phyloP scores from a whole-genome alignment of 2,329 filamentous ascomycete species.

The Aspergillus bombycis region DNA sequence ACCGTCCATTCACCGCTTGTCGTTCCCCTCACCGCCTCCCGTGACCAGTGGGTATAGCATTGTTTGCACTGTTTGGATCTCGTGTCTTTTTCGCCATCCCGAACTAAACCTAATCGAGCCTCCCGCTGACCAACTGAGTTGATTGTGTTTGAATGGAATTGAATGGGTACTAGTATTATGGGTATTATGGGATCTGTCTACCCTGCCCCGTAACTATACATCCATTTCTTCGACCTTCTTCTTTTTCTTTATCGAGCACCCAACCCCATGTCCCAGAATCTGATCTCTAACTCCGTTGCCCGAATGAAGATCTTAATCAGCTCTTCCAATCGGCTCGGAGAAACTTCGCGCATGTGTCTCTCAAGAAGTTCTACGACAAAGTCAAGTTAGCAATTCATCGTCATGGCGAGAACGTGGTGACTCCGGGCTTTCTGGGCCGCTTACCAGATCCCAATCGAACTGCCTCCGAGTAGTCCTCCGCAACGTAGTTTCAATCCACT shows the following conservation, averaged over 20 bases:
- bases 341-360: slow-evolving; percentile 71
- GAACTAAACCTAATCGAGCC: background rate
- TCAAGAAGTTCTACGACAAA: slow-evolving; percentile 68
- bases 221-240: background rate
- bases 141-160: background rate
- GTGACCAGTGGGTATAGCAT: background rate
- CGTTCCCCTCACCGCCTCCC: background rate
- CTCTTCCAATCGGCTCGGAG: slow-evolving; percentile 75
- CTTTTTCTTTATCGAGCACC: slow-evolving; percentile 26
- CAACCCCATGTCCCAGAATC: slow-evolving; percentile 73
- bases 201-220: background rate
- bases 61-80: background rate
- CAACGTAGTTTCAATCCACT: slow-evolving; percentile 91
- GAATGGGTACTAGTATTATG: background rate
- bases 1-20: background rate
- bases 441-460: slow-evolving; percentile 71
- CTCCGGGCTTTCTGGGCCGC: slow-evolving; percentile 22
- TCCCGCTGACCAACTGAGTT: no score
- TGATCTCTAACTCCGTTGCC: slow-evolving; percentile 77
- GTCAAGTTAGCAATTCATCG: slow-evolving; percentile 16
- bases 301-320: slow-evolving; percentile 82
- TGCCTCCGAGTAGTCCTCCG: slow-evolving; percentile 74
- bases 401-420: background rate
- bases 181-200: background rate
- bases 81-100: slow-evolving; percentile 1